Conservation (phyloP, 495 filamentous ascomycete species). For the Xylaria acuta region DNA sequence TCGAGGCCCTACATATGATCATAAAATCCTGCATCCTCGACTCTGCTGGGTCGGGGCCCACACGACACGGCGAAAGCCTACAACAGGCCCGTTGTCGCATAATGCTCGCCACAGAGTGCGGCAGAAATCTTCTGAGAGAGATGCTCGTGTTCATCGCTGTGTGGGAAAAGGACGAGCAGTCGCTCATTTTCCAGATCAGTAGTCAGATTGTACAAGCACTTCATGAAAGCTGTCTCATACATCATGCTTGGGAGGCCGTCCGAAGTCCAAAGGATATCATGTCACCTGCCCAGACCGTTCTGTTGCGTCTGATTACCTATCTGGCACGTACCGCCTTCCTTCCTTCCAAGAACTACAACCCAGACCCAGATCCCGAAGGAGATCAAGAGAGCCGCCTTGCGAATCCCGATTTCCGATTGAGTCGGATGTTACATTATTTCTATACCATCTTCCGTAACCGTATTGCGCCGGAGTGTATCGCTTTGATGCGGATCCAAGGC, state of each 20-base stretch:
- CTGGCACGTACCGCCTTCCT: slow-evolving; percentile 68
- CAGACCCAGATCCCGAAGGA: slow-evolving; percentile 56
- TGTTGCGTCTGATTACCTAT: slow-evolving; percentile 85
- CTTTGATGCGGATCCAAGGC: slow-evolving; percentile 91
- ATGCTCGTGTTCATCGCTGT: slow-evolving; percentile 95
- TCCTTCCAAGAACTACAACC: slow-evolving; percentile 62
- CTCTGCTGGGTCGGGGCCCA: slow-evolving; percentile 61
- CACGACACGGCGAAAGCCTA: slow-evolving; percentile 70
- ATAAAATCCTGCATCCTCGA: slow-evolving; percentile 88
- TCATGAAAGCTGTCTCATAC: slow-evolving; percentile 83
- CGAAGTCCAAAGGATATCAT: slow-evolving; percentile 94
- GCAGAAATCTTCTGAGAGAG: slow-evolving; percentile 84
- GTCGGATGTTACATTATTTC: slow-evolving; percentile 79
- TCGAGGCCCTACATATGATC: slow-evolving; percentile 93
- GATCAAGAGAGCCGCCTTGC: slow-evolving; percentile 39
- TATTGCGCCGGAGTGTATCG: slow-evolving; percentile 89
- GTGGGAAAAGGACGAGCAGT: slow-evolving; percentile 91
- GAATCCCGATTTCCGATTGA: slow-evolving; percentile 52
- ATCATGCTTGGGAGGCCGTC: slow-evolving; percentile 88
- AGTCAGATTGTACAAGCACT: slow-evolving; percentile 94
- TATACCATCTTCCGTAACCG: slow-evolving; percentile 90
- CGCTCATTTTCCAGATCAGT: slow-evolving; percentile 93
- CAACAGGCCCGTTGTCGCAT: slow-evolving; percentile 87
- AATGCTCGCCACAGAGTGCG: slow-evolving; percentile 82
- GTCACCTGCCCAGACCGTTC: slow-evolving; percentile 88